Base-by-base conservation (phyloP, 1,284 basidiomycete species). In the Hemileia vastatrix region DNA sequence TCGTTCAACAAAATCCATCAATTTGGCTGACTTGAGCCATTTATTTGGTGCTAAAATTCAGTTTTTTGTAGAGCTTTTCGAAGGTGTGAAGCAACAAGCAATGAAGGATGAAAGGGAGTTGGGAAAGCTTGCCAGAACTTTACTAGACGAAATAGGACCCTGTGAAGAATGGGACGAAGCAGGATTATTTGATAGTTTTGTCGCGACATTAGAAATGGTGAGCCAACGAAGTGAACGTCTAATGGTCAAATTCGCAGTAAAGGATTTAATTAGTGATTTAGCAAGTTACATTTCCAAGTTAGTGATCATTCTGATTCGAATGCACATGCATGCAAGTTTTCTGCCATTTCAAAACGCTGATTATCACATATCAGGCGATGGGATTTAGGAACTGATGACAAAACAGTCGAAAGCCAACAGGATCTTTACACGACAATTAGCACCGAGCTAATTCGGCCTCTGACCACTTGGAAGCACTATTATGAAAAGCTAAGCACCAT, bases 11-110 rank as follows among this genome's bases (percentile, higher is more conserved):
- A 3, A 27, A 6, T 13, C 9, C 18, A 24, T 8, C 23, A 32
- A 6, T 19, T 27, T 24, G 13, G 4, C 15, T 15, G n/a, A n/a
- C n/a, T n/a, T n/a, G n/a, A 50, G 31, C 1, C 36, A 24, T 40
- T 18, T 2, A 9, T 53, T n/a, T 19, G 2, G 43, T 40, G 21
- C 11, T 4, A 3, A 24, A 24, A 27, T 9, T 40, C 18, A 59
- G 57, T 59, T 52, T 43, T 59, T 52, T 59, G 48, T 36, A 11
- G 57, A 59, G 23, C 48, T 59, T 2, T 52, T 40, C 32, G 57
- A 59, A 6, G 48, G 53, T 27, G 19, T 59, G 15, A 51, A 53
- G 24, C 33, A 11, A 27, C 18, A 52, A 48, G 13, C 32, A 53
- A 59, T 31, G 15, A 36, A 44, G 33, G 1, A 1, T 1, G 36